phyloP scores from a whole-genome alignment of 73 alveolate genomes.

The Effrenium voratum region DNA sequence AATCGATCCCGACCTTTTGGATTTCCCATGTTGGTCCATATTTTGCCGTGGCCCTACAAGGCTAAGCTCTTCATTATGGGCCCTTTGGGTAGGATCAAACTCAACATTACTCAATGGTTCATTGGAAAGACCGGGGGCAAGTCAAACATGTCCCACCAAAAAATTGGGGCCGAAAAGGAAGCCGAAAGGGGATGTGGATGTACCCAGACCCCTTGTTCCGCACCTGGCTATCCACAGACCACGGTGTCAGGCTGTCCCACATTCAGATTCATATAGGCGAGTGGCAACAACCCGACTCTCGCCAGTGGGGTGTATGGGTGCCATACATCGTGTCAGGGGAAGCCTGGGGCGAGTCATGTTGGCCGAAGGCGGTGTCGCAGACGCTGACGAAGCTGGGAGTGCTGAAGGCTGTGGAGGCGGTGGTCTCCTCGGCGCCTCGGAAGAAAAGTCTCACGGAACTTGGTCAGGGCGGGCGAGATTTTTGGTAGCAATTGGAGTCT shows the following conservation, averaged over 20 bases:
- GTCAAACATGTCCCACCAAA: too few relatives aligned
- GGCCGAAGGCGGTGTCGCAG: constrained; percentile 21
- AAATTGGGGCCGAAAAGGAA: too few relatives aligned
- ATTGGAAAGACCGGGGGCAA: too few relatives aligned
- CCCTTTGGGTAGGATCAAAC: background rate
- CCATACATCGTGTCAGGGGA: background rate
- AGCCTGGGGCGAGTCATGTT: background rate
- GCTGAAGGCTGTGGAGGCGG: constrained; percentile 22
- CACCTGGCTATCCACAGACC: too few relatives aligned
- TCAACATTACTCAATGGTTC: background rate
- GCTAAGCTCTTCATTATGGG: background rate
- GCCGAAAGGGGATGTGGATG: too few relatives aligned
- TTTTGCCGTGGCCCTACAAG: background rate
- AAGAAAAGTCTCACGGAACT: too few relatives aligned
- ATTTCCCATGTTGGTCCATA: background rate
- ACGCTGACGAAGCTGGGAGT: constrained; percentile 49
- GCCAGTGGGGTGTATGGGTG: background rate
- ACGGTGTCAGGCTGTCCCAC: too few relatives aligned
- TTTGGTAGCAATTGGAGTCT: background rate
- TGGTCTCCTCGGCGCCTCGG: constrained; percentile 31
- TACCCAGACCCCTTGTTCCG: too few relatives aligned
- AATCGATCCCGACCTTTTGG: background rate
- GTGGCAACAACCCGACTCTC: background rate
- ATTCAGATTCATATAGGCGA: too few relatives aligned
- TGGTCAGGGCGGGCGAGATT: too few relatives aligned